Evolutionary conservation across 164 flowering plant genomes (phyloP), one percentile per base, ranked within the genome.

Genomic region (Chimonanthus salicifolius): DNA sequence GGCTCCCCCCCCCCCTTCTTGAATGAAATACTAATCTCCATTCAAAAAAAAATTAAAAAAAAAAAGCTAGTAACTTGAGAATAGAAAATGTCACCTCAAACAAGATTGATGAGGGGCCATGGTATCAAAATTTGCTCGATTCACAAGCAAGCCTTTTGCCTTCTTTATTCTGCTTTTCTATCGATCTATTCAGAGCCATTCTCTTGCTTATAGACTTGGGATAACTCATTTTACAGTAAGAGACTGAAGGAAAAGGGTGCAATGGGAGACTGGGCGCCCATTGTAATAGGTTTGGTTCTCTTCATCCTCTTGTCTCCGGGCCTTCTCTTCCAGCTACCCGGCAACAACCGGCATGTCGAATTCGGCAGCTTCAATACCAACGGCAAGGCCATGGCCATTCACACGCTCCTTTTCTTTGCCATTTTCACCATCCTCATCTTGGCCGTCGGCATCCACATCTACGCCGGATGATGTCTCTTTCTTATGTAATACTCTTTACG

Each of bases 361-460:
- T 86, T 91, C 68, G 87, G 87, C 1, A 78, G 80, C 80, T 74
- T 91, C 75, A 65, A 72, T 58, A 91, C 96, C 67, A 89, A 80
- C 45, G 94, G 87, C 3, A 82, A 76, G 72, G 82, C 98, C 60
- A 80, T 94, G 13, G 80, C 84, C 6, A 75, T 92, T 51, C 99
- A 94, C 85, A 83, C 99, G 2, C 84, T 90, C 74, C 78, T 94
- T 82, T 94, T 92, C 88, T 91, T 92, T 74, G 83, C 82, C 46
- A 33, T 87, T 75, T 91, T 88, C 73, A 82, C 93, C 58, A 80
- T 94, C 64, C 83, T 92, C 80, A 83, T 89, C 79, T 64, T 92
- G 63, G 98, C 89, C 62, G 80, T 87, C 43, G 85, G 81, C 47
- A 47, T 94, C 74, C 99, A 94, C 83, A 91, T 94, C 88, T 85